Conservation (phyloP, 306 rosid genomes). For the Malus fusca region DNA sequence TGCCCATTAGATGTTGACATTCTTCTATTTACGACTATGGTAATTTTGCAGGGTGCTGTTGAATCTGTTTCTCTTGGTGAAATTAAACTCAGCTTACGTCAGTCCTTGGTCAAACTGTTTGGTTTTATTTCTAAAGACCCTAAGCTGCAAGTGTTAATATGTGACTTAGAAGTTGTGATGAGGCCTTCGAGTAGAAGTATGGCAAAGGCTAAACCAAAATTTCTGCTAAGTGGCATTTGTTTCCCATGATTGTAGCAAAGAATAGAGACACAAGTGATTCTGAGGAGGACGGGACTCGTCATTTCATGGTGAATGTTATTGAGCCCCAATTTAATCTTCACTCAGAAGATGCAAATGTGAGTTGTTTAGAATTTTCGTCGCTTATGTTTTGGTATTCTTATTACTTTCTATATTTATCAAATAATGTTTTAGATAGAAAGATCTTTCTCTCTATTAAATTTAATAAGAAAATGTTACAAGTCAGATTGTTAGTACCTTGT, state of each 20-base stretch:
- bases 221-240: conserved; percentile 27
- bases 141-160: too few relatives aligned
- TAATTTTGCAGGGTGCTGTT: too few relatives aligned
- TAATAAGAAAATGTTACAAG: neutral
- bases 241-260: conserved; percentile 48
- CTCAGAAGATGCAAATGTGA: conserved; percentile 95
- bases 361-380: conserved; percentile 18
- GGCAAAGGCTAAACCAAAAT: neutral
- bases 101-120: too few relatives aligned
- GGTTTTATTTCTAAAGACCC: too few relatives aligned
- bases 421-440: neutral
- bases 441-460: neutral
- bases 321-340: conserved; percentile 99
- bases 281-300: conserved; percentile 69
- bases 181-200: too few relatives aligned
- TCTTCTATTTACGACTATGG: too few relatives aligned
- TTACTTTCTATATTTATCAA: neutral
- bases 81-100: too few relatives aligned
- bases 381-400: neutral
- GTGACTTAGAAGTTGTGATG: too few relatives aligned
- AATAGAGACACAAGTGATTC: conserved; percentile 39
- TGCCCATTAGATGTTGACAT: too few relatives aligned
- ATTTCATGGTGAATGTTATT: conserved; percentile 93
- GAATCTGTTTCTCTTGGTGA: too few relatives aligned
- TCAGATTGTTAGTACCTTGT: neutral